phyloP scores from a whole-genome alignment of 768 basidiomycete species.

The Fomitopsis pulvina region DNA sequence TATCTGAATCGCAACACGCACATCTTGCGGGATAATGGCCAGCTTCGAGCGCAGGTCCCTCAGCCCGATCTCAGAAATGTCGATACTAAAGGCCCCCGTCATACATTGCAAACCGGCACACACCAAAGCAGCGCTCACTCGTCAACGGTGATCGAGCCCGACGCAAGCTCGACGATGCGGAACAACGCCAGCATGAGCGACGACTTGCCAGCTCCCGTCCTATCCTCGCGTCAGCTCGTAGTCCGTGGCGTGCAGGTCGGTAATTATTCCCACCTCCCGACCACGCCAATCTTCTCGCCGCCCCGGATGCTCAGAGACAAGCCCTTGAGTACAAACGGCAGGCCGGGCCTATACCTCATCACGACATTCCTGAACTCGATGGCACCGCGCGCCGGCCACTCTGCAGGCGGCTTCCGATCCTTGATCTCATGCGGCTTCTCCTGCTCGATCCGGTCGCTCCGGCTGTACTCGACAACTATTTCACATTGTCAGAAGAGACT shows the following conservation, averaged over 20 bases:
- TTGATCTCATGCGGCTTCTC: constrained; percentile 61
- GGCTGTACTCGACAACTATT: constrained; percentile 49
- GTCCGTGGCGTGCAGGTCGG: neutral
- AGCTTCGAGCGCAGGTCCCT: constrained; percentile 52
- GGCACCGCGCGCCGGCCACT: constrained; percentile 60
- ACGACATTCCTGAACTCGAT: constrained; percentile 55
- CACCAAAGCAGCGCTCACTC: constrained; percentile 30
- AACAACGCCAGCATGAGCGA: constrained; percentile 62
- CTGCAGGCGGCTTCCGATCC: constrained; percentile 42
- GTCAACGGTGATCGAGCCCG: constrained; percentile 58
- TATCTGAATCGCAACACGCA: constrained; percentile 30
- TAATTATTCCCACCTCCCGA: constrained; percentile 38
- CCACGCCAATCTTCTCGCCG: constrained; percentile 75
- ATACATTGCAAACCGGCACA: neutral
- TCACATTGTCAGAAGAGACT: neutral
- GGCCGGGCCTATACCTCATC: constrained; percentile 61
- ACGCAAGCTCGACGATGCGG: constrained; percentile 59
- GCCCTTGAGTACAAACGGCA: constrained; percentile 67
- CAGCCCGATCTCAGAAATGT: constrained; percentile 65
- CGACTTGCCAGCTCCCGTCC: constrained; percentile 53
- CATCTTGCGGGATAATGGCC: constrained; percentile 65
- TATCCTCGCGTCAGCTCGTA: neutral
- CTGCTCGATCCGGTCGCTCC: constrained; percentile 43
- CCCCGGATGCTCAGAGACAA: constrained; percentile 52
- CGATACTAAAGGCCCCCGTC: constrained; percentile 32